Percentiles rank a stretch among this genome's conserved stretches.
phyloP scores from a whole-genome alignment of 768 basidiomycete genomes.

The Crucibulum laeve region DNA sequence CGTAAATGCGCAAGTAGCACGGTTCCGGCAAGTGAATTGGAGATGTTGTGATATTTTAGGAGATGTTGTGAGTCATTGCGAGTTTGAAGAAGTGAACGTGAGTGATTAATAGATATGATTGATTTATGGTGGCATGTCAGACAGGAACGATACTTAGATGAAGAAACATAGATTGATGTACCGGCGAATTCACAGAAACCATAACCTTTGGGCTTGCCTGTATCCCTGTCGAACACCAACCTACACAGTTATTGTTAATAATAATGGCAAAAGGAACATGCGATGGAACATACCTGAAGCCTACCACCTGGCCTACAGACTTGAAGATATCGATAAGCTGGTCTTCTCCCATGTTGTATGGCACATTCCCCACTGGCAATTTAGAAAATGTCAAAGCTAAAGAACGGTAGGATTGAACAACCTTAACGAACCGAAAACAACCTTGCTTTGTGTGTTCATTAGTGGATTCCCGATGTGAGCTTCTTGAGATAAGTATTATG shows the following conservation, averaged over 20 bases:
- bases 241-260: slow-evolving; percentile 30
- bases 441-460: slow-evolving; percentile 59
- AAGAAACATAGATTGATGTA: slow-evolving; percentile 41
- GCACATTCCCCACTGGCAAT: slow-evolving; percentile 78
- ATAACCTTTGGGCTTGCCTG: slow-evolving; percentile 93
- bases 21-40: background rate
- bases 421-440: slow-evolving; percentile 58
- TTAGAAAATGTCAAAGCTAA: slow-evolving; percentile 1
- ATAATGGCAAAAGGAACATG: slow-evolving; percentile 2
- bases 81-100: slow-evolving; percentile 4
- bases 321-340: slow-evolving; percentile 87
- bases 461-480: background rate
- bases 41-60: too few species aligned
- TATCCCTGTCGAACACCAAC: slow-evolving; percentile 85
- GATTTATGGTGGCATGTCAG: slow-evolving; percentile 41
- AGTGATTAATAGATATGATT: slow-evolving; percentile 11
- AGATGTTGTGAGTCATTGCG: background rate
- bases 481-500: background rate
- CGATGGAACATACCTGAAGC: slow-evolving; percentile 60
- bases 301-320: slow-evolving; percentile 81
- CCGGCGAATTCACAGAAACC: slow-evolving; percentile 93
- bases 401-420: background rate
- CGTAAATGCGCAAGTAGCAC: too few species aligned
- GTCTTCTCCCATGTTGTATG: slow-evolving; percentile 88
- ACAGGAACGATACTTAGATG: slow-evolving; percentile 18